Evolutionary conservation across 176 grass and related monocot species (phyloP).

Genomic region (Oryza australiensis): DNA sequence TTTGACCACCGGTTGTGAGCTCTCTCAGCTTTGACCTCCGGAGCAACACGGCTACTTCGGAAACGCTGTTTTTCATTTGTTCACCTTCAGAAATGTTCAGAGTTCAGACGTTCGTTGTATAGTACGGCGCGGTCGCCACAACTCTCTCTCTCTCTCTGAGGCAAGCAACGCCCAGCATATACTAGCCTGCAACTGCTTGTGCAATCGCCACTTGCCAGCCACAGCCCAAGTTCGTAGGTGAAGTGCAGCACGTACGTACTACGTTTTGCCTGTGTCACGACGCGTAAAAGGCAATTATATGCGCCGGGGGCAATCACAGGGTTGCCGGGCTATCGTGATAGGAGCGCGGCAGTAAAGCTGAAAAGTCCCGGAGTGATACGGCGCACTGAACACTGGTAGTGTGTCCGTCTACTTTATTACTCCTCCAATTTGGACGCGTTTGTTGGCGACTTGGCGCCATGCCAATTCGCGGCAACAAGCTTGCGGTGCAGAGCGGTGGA

Average conservation of each 20-base stretch:
- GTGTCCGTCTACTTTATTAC: background rate
- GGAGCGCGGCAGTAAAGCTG: background rate
- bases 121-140: background rate
- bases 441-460: background rate
- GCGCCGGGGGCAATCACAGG: background rate
- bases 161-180: background rate
- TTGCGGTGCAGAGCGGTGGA: no score
- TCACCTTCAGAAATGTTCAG: background rate
- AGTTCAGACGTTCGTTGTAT: background rate
- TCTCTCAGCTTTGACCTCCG: background rate
- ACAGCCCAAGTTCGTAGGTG: background rate
- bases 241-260: background rate
- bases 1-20: conserved; percentile 38
- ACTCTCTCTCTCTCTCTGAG: background rate
- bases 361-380: background rate
- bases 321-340: background rate
- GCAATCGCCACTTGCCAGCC: background rate
- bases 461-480: background rate
- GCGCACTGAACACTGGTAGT: background rate
- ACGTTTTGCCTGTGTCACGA: background rate
- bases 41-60: background rate
- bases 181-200: background rate
- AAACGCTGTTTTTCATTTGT: background rate
- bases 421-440: background rate
- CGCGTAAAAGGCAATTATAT: background rate